Evolutionary conservation across 768 basidiomycete species (phyloP).

Genomic region (Rhodotorula paludigena): DNA sequence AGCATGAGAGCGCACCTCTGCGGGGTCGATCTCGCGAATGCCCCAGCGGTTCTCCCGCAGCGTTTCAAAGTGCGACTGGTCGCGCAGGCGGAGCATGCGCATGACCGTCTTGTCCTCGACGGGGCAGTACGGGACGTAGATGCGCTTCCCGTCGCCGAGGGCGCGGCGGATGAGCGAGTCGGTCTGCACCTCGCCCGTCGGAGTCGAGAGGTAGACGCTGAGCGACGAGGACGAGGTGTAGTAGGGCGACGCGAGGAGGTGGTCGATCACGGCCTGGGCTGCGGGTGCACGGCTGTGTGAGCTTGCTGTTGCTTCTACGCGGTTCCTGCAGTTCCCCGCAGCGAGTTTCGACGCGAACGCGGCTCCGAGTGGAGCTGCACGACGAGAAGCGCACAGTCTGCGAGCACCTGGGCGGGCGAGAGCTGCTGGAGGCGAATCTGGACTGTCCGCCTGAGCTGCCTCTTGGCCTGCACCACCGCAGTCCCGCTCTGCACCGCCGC

Average conservation of each 20-base stretch:
- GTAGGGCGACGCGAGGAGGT: conserved; percentile 15
- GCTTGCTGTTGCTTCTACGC: neutral
- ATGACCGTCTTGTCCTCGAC: conserved; percentile 28
- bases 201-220: conserved; percentile 28
- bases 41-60: conserved; percentile 31
- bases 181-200: conserved; percentile 26
- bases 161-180: conserved; percentile 28
- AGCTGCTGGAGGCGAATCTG: neutral
- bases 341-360: neutral
- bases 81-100: conserved; percentile 31
- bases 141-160: conserved; percentile 16
- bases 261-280: conserved; percentile 23
- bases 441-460: conserved; percentile 4
- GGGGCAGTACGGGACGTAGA: conserved; percentile 36
- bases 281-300: neutral
- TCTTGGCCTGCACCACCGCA: conserved; percentile 21
- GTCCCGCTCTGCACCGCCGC: conserved; percentile 1
- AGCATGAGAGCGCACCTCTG: conserved; percentile 9
- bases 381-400: conserved; percentile 11
- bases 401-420: neutral
- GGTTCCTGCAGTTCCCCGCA: neutral
- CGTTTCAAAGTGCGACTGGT: conserved; percentile 8
- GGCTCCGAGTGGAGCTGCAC: too few relatives aligned
- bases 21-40: conserved; percentile 25
- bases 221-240: conserved; percentile 13